Base-by-base conservation (phyloP, 805 yeast species). In the Teunomyces barrocoloradensis region DNA sequence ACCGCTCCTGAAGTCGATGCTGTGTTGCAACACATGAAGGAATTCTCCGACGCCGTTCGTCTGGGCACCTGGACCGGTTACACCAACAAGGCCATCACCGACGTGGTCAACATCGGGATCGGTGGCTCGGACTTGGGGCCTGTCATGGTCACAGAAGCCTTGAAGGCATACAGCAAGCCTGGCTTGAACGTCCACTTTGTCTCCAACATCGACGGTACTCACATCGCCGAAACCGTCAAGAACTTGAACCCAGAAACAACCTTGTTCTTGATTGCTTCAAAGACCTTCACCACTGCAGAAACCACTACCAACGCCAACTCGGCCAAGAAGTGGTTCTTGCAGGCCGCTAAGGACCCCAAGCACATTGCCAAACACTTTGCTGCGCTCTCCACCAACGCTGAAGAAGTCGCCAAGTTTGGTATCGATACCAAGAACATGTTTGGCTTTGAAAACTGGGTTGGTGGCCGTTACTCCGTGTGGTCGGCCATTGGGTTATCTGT, bases 381-480 rank as follows among this genome's bases (percentile, higher is more conserved):
- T 60, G 99, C 99, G 49, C 79, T 94, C 57, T 89, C 96, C 53
- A 94, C 99, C 54, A 94, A 94, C 70, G 95, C 89, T 52, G 73
- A 71, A 44, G 97, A 87, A 72, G 99, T 94, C 54, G 79, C 85
- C 62, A 87, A 89, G 75, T 94, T 94, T 63, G 99, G 99, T 65
- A 94, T 94, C 59, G 98, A 94, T 77, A 83, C 97, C 67, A 86
- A 83, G 69, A 94, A 94, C 80, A 94, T 94, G 99, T 94, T 94
- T 73, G 98, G 96, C 54, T 94, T 94, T 64, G 97, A 91, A 71
- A 85, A 77, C 75, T 94, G 99, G 99, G 99, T 94, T 55, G 99
- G 99, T 65, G 99, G 99, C 67, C 87, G 99, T 74, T 94, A 94
- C 84, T 94, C 99, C n/a, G 99, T 94, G 53, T 94, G 99, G 99